Evolutionary conservation across 1,284 basidiomycete genomes (phyloP).

Genomic region (Tilletia indica): DNA sequence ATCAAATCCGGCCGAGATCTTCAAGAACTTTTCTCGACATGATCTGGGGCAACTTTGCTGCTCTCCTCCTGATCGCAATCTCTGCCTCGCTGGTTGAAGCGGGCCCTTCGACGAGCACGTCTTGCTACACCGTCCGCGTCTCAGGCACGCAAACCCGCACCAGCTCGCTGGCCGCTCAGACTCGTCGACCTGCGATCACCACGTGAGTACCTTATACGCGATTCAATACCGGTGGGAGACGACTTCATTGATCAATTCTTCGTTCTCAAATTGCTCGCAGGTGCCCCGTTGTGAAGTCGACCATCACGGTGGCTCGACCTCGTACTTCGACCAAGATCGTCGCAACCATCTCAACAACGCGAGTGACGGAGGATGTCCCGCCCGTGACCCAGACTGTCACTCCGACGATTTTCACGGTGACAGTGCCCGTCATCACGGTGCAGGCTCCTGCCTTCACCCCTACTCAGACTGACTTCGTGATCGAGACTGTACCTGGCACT

Average conservation of each 20-base stretch:
- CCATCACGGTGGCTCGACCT: neutral
- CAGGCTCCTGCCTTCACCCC: neutral
- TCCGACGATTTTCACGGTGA: neutral
- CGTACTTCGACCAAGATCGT: neutral
- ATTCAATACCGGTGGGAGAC: no score
- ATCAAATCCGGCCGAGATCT: neutral
- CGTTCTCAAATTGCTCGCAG: neutral
- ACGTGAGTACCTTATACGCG: neutral
- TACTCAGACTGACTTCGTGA: neutral
- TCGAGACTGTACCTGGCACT: neutral
- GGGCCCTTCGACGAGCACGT: neutral
- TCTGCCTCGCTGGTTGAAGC: no score
- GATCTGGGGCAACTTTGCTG: no score
- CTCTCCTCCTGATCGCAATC: no score
- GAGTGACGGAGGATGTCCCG: neutral
- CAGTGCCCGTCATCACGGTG: neutral
- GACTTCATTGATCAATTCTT: no score
- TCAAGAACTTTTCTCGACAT: neutral
- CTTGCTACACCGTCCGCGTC: conserved; percentile 7
- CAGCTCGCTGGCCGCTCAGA: neutral
- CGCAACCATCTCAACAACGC: neutral
- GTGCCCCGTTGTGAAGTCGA: conserved; percentile 1
- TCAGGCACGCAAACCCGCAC: neutral
- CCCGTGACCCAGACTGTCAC: neutral
- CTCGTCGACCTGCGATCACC: neutral